Evolutionary conservation across 1,284 basidiomycete species (phyloP).

Genomic region (Cerrena zonata): DNA sequence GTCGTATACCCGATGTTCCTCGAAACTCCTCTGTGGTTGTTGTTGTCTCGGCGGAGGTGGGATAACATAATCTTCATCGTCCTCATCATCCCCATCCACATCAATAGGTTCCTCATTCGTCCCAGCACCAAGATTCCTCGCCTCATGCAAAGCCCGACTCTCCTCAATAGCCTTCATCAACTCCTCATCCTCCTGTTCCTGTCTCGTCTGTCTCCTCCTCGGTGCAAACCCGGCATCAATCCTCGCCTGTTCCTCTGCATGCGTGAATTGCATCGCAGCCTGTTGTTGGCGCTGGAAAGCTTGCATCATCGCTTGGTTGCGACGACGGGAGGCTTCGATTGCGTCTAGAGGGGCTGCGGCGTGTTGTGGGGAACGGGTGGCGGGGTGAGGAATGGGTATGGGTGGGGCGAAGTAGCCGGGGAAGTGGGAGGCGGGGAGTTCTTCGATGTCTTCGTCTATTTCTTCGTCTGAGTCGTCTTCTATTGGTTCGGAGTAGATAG

Average conservation of each 20-base stretch:
- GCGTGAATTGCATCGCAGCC: slow-evolving; percentile 56
- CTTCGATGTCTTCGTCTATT: slow-evolving; percentile 13
- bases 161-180: slow-evolving; percentile 61
- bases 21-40: slow-evolving; percentile 2
- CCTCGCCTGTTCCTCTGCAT: slow-evolving; percentile 38
- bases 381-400: not conserved
- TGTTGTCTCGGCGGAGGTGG: slow-evolving; percentile 15
- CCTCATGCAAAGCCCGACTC: slow-evolving; percentile 48
- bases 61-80: slow-evolving; percentile 23
- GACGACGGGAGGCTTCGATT: slow-evolving; percentile 60
- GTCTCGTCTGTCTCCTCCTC: slow-evolving; percentile 18
- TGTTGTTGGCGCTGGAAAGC: slow-evolving; percentile 67
- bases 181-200: slow-evolving; percentile 54
- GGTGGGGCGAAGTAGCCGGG: not conserved
- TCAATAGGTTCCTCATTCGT: slow-evolving; percentile 16
- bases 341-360: slow-evolving; percentile 38
- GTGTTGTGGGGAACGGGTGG: not conserved
- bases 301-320: slow-evolving; percentile 57
- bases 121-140: slow-evolving; percentile 21
- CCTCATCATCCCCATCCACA: slow-evolving; percentile 39
- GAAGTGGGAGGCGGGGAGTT: slow-evolving; percentile 9
- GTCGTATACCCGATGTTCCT: slow-evolving; percentile 53
- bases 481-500: not conserved
- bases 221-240: slow-evolving; percentile 18
- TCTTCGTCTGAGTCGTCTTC: not conserved